Evolutionary conservation across 768 basidiomycete genomes (phyloP), one percentile per base, ranked within the genome.

Genomic region (Tylopilus cervinicoccineus): DNA sequence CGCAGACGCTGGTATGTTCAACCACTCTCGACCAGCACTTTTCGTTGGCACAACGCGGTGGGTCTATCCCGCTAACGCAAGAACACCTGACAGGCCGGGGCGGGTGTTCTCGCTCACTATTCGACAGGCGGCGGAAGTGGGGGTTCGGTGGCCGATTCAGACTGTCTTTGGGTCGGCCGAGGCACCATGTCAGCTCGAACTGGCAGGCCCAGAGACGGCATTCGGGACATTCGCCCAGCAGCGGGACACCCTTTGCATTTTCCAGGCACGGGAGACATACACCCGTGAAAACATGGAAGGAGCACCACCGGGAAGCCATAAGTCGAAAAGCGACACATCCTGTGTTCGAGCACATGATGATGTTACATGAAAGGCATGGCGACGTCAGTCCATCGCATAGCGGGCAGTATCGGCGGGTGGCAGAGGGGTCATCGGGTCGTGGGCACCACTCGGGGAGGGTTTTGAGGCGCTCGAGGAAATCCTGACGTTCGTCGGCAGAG

Each of bases 141-240:
- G n/a, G 8, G 12, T 43, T 38, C 12, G 46, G 41, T 17, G 45
- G 33, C 42, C 48, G 31, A 20, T 42, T 33, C 5, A 24, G 12
- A 3, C 26, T 26, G 0, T 51, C 42, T 27, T 29, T 56, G 2
- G 61, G 60, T 45, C 60, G 55, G 37, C 62, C 61, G 1, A 39
- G 42, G 38, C 61, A 64, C 61, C 61, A 63, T 3, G 38, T 50
- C 45, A 62, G 19, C 5, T 63, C 62, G 17, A 29, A 47, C 13
- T 33, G 45, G 38, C 58, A 61, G 39, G 51, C 58, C 62, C 61
- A 64, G 40, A 51, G 47, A 27, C 50, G 6, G 38, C 58, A 64
- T 7, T 38, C 10, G 12, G 62, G 61, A 29, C 59, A 64, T 48
- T 61, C 31, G 22, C 51, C 56, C 0, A 62, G 52, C 20, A 29